Evolutionary conservation across 371 early-diverging fungal genomes (phyloP), one percentile per base, ranked within the genome.

Genomic region (Batkoa obscura): DNA sequence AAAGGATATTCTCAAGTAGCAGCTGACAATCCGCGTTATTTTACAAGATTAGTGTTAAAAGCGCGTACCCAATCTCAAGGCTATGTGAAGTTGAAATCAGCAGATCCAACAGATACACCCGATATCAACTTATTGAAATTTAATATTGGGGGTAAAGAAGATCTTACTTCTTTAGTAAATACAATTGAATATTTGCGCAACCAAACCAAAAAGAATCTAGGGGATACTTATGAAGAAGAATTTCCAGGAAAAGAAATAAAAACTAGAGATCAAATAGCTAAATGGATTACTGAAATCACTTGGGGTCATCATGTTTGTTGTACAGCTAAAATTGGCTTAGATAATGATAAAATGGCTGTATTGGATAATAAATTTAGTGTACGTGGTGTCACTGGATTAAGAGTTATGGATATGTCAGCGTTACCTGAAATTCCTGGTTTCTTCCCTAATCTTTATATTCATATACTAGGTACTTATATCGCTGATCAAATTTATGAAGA

Each of bases 341-440:
- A 47, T 13, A 51, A 58, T 2, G 63, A 65, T 2, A 55, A 61
- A 0, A 49, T 61, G 42, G 65, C 69, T 13, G 74, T 74, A 0
- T 70, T 66, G 17, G 69, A 70, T 53, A 17, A 41, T 30, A 62
- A 66, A 31, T 50, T 74, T 39, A 61, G 59, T 13, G 72, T 74
- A 1, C 56, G 69, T 33, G 70, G 70, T 12, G 43, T 66, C 0
- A 61, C 66, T 0, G 58, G 63, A 1, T 58, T 74, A 15, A 58
- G 75, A 5, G 68, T 74, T 1, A 62, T 72, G 10, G 75, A 74
- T 55, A 68, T 70, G 0, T 70, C 71, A 12, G 59, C 69, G 41
- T 68, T 72, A 42, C 75, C 75, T 31, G 62, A 66, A 52, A 31
- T 64, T 0, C 54, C 59, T 6, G 63, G 51, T 15, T 10, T 36